Percentiles rank a stretch among this genome's conserved stretches.
Evolutionary conservation across 495 filamentous ascomycete species (phyloP).

Genomic region (Aspergillus cavernicola): DNA sequence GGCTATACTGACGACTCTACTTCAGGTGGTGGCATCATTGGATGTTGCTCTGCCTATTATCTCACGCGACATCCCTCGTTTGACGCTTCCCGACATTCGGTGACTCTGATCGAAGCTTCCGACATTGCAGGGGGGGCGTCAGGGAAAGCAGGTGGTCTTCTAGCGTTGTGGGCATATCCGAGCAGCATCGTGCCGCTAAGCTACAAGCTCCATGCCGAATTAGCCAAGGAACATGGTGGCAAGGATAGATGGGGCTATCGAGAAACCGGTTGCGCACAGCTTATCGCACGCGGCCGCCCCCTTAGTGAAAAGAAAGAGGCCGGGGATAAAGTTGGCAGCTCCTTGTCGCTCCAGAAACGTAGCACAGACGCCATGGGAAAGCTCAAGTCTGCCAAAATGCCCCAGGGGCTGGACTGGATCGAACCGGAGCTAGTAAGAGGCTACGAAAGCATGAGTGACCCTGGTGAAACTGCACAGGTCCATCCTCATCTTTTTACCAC

Average conservation of each 20-base stretch:
- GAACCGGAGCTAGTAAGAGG: slow-evolving; percentile 57
- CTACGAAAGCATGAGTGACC: slow-evolving; percentile 82
- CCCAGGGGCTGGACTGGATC: slow-evolving; percentile 85
- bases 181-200: slow-evolving; percentile 79
- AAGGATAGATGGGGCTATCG: slow-evolving; percentile 85
- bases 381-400: slow-evolving; percentile 60
- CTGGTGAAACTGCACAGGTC: slow-evolving; percentile 82
- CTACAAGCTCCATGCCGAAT: slow-evolving; percentile 75
- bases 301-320: slow-evolving; percentile 34
- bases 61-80: slow-evolving; percentile 85
- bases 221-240: slow-evolving; percentile 83
- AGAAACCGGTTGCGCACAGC: slow-evolving; percentile 68
- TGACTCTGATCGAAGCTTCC: slow-evolving; percentile 87
- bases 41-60: slow-evolving; percentile 90
- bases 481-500: slow-evolving; percentile 93
- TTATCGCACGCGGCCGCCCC: slow-evolving; percentile 55
- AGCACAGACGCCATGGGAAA: slow-evolving; percentile 56
- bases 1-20: slow-evolving; percentile 10
- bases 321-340: slow-evolving; percentile 27
- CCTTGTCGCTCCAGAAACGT: slow-evolving; percentile 68
- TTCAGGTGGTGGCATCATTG: slow-evolving; percentile 90
- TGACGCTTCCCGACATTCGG: slow-evolving; percentile 66
- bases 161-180: slow-evolving; percentile 93
- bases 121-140: slow-evolving; percentile 88
- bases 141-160: slow-evolving; percentile 89